Conservation (phyloP, 768 basidiomycete genomes). For the Phaeotremella skinneri region DNA sequence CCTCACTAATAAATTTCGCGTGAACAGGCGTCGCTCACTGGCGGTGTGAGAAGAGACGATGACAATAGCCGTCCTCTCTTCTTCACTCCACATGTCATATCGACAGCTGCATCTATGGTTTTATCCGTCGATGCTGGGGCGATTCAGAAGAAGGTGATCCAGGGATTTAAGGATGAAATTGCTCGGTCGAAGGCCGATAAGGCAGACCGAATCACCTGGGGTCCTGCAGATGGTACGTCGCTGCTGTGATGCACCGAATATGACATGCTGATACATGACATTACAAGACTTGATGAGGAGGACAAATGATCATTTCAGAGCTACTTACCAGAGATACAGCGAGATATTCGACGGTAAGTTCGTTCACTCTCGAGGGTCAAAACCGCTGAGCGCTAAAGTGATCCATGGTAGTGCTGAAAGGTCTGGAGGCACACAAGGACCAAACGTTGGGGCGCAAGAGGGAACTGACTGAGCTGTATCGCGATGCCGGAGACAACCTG, state of each 20-base stretch:
- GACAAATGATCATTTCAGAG: too few species aligned
- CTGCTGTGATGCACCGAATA: too few species aligned
- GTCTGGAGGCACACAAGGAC: not conserved
- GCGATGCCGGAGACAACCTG: not conserved
- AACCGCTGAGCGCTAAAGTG: too few species aligned
- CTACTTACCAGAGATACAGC: too few species aligned
- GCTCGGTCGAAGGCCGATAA: not conserved
- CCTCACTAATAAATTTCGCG: too few species aligned
- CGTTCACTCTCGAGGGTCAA: too few species aligned
- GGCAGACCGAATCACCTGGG: not conserved
- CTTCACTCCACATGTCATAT: not conserved
- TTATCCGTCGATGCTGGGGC: not conserved
- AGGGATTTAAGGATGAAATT: not conserved
- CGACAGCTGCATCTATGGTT: not conserved
- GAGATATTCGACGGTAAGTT: too few species aligned
- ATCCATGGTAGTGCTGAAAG: not conserved
- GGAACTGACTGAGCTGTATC: not conserved
- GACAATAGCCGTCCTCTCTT: not conserved
- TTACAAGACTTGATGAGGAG: too few species aligned
- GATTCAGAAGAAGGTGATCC: not conserved
- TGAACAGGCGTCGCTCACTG: too few species aligned
- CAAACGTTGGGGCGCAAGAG: not conserved
- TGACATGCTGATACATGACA: too few species aligned
- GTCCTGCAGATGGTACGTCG: not conserved
- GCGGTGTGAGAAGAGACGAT: too few species aligned